Conservation (phyloP, 768 basidiomycete species). For the Kockovaella imperatae region DNA sequence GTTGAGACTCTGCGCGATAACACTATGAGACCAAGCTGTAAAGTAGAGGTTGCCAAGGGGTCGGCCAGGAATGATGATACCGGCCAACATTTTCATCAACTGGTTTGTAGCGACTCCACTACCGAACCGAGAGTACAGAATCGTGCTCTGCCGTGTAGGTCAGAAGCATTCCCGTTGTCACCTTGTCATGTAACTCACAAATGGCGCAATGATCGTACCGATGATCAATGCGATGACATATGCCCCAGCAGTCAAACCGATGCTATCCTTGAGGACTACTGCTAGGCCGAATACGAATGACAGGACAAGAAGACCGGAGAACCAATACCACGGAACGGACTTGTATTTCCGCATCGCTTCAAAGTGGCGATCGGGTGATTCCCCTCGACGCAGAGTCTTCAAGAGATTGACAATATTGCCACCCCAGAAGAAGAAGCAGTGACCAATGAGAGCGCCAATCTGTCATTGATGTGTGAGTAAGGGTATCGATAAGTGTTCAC, state of each 20-base stretch:
- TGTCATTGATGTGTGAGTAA: slow-evolving; percentile 24
- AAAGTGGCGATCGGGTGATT: slow-evolving; percentile 56
- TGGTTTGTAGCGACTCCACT: slow-evolving; percentile 57
- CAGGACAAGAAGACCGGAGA: slow-evolving; percentile 47
- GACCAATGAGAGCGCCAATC: slow-evolving; percentile 58
- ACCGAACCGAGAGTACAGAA: slow-evolving; percentile 55
- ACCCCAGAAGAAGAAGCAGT: slow-evolving; percentile 57
- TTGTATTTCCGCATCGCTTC: slow-evolving; percentile 46
- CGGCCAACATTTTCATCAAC: slow-evolving; percentile 39
- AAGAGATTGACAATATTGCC: slow-evolving; percentile 48
- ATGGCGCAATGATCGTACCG: slow-evolving; percentile 6
- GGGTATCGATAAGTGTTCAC: slow-evolving; percentile 50
- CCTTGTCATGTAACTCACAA: background rate
- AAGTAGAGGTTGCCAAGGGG: slow-evolving; percentile 15
- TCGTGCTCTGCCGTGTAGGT: slow-evolving; percentile 39
- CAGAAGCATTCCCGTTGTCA: background rate
- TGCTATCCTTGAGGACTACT: slow-evolving; percentile 55
- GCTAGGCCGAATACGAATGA: slow-evolving; percentile 49
- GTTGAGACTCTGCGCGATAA: slow-evolving; percentile 5
- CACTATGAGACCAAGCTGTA: slow-evolving; percentile 6
- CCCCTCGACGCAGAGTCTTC: slow-evolving; percentile 49
- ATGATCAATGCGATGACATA: slow-evolving; percentile 53
- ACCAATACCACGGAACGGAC: slow-evolving; percentile 56
- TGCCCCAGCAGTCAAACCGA: slow-evolving; percentile 59
- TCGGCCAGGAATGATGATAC: slow-evolving; percentile 12